These are phyloP conservation scores for Calonectria pteridis DNA, from an alignment of 2,329 filamentous ascomycete genomes.

Conservation along the genomic window DNA sequence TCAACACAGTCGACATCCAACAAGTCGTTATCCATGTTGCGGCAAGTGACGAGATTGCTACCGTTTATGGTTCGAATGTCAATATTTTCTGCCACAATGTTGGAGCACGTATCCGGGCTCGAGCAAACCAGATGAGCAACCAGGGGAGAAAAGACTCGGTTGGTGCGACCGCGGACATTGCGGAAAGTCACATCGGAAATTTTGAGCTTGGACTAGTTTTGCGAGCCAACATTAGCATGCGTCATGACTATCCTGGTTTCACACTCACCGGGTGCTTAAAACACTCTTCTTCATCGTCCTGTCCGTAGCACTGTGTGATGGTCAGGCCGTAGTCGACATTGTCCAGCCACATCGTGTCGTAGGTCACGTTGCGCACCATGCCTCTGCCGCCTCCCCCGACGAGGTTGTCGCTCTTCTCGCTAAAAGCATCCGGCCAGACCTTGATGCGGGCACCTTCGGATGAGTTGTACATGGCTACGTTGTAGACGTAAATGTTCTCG, in stretches of 20 bases:
- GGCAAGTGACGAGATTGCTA: not conserved
- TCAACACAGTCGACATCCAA: not conserved
- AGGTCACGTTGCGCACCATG: slow-evolving; percentile 16
- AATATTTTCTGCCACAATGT: not conserved
- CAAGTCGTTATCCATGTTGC: not conserved
- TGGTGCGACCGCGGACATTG: not conserved
- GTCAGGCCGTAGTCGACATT: slow-evolving; percentile 24
- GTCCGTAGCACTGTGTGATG: slow-evolving; percentile 23
- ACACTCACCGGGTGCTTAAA: slow-evolving; percentile 13
- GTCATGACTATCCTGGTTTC: too few relatives aligned
- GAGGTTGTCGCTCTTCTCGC: slow-evolving; percentile 17
- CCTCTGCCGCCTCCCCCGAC: slow-evolving; percentile 23
- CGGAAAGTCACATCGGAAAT: slow-evolving; percentile 5
- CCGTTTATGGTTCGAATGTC: slow-evolving; percentile 6
- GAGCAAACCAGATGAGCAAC: slow-evolving; percentile 4
- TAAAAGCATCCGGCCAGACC: slow-evolving; percentile 70
- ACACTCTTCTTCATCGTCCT: slow-evolving; percentile 20
- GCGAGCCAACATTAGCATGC: not conserved
- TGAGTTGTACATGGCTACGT: slow-evolving; percentile 68
- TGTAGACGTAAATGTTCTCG: slow-evolving; percentile 73
- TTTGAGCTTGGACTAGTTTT: slow-evolving; percentile 1
- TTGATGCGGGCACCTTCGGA: slow-evolving; percentile 77
- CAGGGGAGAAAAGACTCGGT: slow-evolving; percentile 1
- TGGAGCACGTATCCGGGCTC: not conserved
- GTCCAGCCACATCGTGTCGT: slow-evolving; percentile 24